These are phyloP conservation scores for Microthlaspi erraticum DNA, from an alignment of 345 rosid species.

Conservation along the genomic window DNA sequence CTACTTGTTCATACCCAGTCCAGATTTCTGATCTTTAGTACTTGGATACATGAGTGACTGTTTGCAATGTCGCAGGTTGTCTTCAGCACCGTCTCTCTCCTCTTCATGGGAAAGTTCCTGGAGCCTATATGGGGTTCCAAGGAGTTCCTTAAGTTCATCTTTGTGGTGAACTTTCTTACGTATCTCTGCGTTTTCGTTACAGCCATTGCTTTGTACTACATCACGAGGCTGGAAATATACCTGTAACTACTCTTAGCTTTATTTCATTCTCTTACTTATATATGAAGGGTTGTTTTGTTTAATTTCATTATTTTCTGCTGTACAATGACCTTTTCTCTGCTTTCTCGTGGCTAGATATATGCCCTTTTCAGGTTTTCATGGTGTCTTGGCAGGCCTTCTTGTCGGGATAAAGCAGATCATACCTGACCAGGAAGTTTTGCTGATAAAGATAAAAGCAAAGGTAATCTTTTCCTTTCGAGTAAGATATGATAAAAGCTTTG, in stretches of 20 bases:
- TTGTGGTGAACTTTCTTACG: constrained; percentile 77
- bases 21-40: constrained; percentile 15
- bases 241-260: constrained; percentile 70
- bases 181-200: constrained; percentile 83
- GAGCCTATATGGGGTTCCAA: constrained; percentile 97
- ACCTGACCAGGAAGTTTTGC: constrained; percentile 87
- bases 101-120: constrained; percentile 88
- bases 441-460: constrained; percentile 86
- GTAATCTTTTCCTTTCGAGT: constrained; percentile 43
- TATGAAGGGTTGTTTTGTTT: not conserved
- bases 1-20: not conserved
- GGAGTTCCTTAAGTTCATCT: constrained; percentile 95
- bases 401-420: constrained; percentile 96
- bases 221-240: constrained; percentile 71
- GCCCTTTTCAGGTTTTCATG: constrained; percentile 96
- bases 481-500: constrained; percentile 4
- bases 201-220: constrained; percentile 88
- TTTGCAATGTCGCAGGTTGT: constrained; percentile 57
- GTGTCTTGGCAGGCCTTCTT: constrained; percentile 82
- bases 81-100: constrained; percentile 75
- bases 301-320: not conserved
- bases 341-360: constrained; percentile 64
- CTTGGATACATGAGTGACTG: constrained; percentile 31
- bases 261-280: not conserved
- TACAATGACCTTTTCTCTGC: constrained; percentile 20